Evolutionary conservation across 345 rosid genomes (phyloP), one percentile per base, ranked within the genome.

Genomic region (Eucalyptus viminalis): DNA sequence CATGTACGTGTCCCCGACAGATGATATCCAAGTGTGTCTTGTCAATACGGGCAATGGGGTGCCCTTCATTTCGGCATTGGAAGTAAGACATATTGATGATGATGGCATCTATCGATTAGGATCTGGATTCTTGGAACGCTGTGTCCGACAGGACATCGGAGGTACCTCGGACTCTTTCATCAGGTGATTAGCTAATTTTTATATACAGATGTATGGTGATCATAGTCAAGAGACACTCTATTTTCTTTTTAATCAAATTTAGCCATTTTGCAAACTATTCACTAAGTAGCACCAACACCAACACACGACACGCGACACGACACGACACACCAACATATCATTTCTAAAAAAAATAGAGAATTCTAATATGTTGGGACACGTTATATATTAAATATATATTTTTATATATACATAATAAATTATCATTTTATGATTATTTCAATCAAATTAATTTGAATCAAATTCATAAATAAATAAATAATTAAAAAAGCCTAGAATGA

Each of bases 11-110:
- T 76, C 89, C 25, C 37, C 24, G 7, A 87, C 90, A 10, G 88
- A 89, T 25, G 19, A 14, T 62, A 67, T 94, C 4, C 80, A 92
- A 22, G 56, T 96, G 9, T 96, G 96, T 89, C 88, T 94, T 2
- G 95, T 93, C 6, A 94, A 96, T 47, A 95, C 92, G 3, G 94
- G 92, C 14, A 31, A 50, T 1, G 96, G 95, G 17, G 89, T 91
- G 22, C 96, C 97, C 86, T 95, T 96, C 86, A 93, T 95, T 43
- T 93, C 94, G 4, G 93, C 91, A 31, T 87, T 95, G 89, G 96
- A 96, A 87, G 80, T 94, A 9, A 45, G 86, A 54, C 87, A n/a
- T 27, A 4, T 27, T 13, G 69, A 60, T 60, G 69, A 62, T 27
- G 17, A 27, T 27, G 31, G 9, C 31, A 27, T 27, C 69, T 62